A percentile compares a stretch with the other conserved stretches of the same genome.
phyloP scores from a whole-genome alignment of 108 stramenopile species.

The Cyclotella kingstonii region DNA sequence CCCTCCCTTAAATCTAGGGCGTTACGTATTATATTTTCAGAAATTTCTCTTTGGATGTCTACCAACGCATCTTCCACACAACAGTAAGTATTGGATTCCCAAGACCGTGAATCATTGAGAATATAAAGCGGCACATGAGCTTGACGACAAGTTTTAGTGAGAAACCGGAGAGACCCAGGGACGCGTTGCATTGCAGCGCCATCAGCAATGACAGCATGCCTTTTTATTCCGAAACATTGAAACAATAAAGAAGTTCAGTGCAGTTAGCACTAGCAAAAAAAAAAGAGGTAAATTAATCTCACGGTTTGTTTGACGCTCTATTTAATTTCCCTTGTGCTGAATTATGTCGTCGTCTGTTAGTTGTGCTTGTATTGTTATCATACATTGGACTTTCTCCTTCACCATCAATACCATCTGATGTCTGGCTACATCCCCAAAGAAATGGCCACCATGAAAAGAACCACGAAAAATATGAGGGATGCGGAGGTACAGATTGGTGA shows the following conservation, averaged over 20 bases:
- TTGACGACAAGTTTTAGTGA: constrained; percentile 66
- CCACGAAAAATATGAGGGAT: constrained; percentile 33
- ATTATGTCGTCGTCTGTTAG: background rate
- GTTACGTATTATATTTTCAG: constrained; percentile 57
- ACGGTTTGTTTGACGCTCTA: constrained; percentile 78
- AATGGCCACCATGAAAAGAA: constrained; percentile 52
- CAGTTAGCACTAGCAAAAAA: background rate
- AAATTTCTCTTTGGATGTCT: constrained; percentile 62
- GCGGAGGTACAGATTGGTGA: constrained; percentile 47
- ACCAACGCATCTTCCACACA: constrained; percentile 54
- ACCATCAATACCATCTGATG: constrained; percentile 41
- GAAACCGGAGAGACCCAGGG: constrained; percentile 67
- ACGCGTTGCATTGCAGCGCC: constrained; percentile 83
- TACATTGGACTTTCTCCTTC: constrained; percentile 46
- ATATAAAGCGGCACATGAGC: constrained; percentile 78
- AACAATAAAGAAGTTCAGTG: background rate
- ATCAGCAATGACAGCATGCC: constrained; percentile 84
- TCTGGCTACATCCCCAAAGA: constrained; percentile 30
- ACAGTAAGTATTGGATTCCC: constrained; percentile 70
- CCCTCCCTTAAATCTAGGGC: constrained; percentile 59
- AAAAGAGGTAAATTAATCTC: constrained; percentile 1
- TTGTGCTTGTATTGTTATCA: constrained; percentile 10
- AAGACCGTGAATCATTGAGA: constrained; percentile 74
- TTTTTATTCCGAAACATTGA: background rate
- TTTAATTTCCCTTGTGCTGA: constrained; percentile 31